Evolutionary conservation across 1,284 basidiomycete genomes (phyloP).

Genomic region (Cryptococcus sp.): DNA sequence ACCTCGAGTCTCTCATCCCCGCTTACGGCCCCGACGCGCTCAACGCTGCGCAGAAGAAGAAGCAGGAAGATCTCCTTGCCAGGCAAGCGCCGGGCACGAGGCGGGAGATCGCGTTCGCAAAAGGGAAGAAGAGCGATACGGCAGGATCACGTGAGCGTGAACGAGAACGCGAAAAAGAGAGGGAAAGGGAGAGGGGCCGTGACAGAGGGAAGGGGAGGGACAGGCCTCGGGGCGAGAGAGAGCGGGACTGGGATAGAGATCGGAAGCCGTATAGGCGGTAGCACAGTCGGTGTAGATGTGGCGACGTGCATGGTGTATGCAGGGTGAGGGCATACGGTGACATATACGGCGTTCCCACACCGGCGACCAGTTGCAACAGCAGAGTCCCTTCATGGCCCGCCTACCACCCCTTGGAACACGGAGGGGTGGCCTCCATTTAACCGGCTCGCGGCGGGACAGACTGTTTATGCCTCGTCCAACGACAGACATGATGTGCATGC

Average conservation of each 20-base stretch:
- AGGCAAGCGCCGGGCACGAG: constrained; percentile 57
- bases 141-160: constrained; percentile 7
- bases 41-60: constrained; percentile 57
- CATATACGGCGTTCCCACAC: no score
- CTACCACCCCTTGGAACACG: no score
- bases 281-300: no score
- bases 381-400: no score
- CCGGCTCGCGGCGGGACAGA: no score
- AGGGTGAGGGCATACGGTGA: no score
- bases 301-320: no score
- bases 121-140: constrained; percentile 1
- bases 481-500: no score
- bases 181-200: constrained; percentile 10
- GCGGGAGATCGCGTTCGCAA: constrained; percentile 59
- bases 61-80: constrained; percentile 58
- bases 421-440: no score
- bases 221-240: constrained; percentile 6
- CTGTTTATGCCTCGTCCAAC: no score
- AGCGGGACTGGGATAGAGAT: constrained; percentile 3
- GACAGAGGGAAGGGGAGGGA: constrained; percentile 19
- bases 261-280: no score
- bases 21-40: constrained; percentile 32
- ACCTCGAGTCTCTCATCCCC: constrained; percentile 24
- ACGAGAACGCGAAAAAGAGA: constrained; percentile 15
- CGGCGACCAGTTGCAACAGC: no score